These are phyloP conservation scores for Cytidiella melzeri DNA, from an alignment of 768 basidiomycete species.

Conservation along the genomic window DNA sequence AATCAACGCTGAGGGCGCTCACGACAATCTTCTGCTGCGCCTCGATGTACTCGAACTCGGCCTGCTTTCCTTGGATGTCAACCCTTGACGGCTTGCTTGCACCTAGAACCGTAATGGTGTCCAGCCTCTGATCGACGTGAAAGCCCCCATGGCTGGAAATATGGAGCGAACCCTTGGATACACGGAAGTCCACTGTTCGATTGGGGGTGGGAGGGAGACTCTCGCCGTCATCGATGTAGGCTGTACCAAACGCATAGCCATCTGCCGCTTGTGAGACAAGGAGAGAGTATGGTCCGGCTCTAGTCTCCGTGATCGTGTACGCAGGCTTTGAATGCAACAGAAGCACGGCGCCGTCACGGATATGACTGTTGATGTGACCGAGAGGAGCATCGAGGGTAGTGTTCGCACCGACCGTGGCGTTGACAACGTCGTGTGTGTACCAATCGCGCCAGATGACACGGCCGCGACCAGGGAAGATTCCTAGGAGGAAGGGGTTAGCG, in stretches of 20 bases:
- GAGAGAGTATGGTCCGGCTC: conserved; percentile 53
- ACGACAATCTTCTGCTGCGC: conserved; percentile 38
- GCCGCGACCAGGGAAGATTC: conserved; percentile 60
- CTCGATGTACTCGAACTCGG: conserved; percentile 36
- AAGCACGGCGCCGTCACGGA: conserved; percentile 63
- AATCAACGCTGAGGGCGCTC: conserved; percentile 30
- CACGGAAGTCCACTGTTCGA: conserved; percentile 41
- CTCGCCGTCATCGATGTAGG: conserved; percentile 68
- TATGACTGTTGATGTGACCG: conserved; percentile 69
- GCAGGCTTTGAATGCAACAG: conserved; percentile 56
- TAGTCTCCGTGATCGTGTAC: conserved; percentile 66
- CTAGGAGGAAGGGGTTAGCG: conserved; percentile 25
- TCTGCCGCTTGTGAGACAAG: conserved; percentile 47
- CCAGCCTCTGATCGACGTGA: conserved; percentile 40
- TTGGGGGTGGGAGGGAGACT: conserved; percentile 51
- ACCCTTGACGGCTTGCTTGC: conserved; percentile 35
- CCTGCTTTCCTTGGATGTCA: conserved; percentile 29
- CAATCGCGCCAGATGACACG: conserved; percentile 62
- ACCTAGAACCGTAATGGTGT: conserved; percentile 54
- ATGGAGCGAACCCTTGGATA: conserved; percentile 27
- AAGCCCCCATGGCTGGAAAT: conserved; percentile 37
- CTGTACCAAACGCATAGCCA: conserved; percentile 50
- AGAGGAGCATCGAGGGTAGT: conserved; percentile 61
- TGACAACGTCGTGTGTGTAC: conserved; percentile 57
- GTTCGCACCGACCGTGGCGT: conserved; percentile 34